These are phyloP conservation scores for Colletotrichum tropicale DNA, from an alignment of 2,329 filamentous ascomycete species.

Conservation along the genomic window DNA sequence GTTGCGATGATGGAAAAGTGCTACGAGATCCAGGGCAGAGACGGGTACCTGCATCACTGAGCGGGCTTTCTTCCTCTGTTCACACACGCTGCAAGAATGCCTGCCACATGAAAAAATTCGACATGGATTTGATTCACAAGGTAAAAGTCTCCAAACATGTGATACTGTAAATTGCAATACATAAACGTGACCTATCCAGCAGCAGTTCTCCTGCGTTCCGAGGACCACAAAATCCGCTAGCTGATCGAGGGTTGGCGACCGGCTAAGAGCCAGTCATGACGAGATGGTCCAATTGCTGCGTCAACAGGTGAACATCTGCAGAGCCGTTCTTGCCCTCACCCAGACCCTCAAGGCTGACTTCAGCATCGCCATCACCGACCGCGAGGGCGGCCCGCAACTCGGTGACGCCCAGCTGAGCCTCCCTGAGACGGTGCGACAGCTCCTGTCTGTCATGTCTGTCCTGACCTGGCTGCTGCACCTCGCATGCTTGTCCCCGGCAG, in stretches of 20 bases:
- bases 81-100: background rate
- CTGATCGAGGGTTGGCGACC: rapidly evolving
- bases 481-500: background rate
- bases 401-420: background rate
- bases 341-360: background rate
- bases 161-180: background rate
- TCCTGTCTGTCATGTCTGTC: background rate
- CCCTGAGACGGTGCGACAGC: background rate
- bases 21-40: background rate
- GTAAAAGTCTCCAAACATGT: background rate
- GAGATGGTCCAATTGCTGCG: background rate
- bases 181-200: background rate
- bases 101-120: background rate
- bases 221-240: background rate
- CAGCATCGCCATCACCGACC: background rate
- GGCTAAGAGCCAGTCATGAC: background rate
- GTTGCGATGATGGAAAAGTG: background rate
- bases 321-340: background rate
- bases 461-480: background rate
- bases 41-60: background rate
- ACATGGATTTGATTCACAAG: rapidly evolving
- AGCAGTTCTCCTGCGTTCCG: background rate
- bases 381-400: background rate
- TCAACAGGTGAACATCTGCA: background rate
- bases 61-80: background rate